Evolutionary conservation across 73 alveolate genomes (phyloP).

Genomic region (Diophrys appendiculata): DNA sequence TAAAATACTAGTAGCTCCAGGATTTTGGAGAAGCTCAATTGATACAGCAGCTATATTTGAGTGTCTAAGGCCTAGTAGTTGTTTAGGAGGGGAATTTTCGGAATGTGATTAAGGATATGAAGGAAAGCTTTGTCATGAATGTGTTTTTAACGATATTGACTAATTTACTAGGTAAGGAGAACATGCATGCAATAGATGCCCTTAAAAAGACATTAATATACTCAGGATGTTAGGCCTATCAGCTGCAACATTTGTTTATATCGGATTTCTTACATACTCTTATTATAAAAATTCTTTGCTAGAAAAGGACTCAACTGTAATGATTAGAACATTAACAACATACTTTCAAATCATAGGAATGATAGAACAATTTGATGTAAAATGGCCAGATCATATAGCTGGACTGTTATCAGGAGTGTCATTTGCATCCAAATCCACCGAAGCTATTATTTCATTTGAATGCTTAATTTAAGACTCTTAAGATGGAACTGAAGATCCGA

Average conservation of each 20-base stretch:
- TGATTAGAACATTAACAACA: constrained; percentile 47
- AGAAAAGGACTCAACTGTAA: too few relatives aligned
- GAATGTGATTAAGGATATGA: constrained; percentile 3
- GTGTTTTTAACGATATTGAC: background rate
- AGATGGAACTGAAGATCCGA: too few relatives aligned
- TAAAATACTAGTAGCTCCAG: constrained; percentile 23
- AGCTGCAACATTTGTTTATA: too few relatives aligned
- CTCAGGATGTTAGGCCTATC: too few relatives aligned
- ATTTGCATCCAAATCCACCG: constrained; percentile 15
- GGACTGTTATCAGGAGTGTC: constrained; percentile 26
- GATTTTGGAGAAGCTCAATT: constrained; percentile 53
- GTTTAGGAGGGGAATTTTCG: constrained; percentile 28
- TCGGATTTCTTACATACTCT: too few relatives aligned
- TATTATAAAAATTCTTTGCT: too few relatives aligned
- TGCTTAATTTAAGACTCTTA: too few relatives aligned
- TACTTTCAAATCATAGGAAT: constrained; percentile 53
- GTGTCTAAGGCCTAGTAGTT: constrained; percentile 47
- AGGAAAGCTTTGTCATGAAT: constrained; percentile 3
- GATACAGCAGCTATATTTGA: constrained; percentile 14
- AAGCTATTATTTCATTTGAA: constrained; percentile 22
- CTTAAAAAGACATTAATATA: background rate
- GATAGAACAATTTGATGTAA: constrained; percentile 33
- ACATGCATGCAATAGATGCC: constrained; percentile 1
- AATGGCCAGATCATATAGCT: constrained; percentile 30
- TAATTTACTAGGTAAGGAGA: background rate